These are phyloP conservation scores for Ricinus communis DNA, from an alignment of 345 rosid genomes.

Conservation along the genomic window DNA sequence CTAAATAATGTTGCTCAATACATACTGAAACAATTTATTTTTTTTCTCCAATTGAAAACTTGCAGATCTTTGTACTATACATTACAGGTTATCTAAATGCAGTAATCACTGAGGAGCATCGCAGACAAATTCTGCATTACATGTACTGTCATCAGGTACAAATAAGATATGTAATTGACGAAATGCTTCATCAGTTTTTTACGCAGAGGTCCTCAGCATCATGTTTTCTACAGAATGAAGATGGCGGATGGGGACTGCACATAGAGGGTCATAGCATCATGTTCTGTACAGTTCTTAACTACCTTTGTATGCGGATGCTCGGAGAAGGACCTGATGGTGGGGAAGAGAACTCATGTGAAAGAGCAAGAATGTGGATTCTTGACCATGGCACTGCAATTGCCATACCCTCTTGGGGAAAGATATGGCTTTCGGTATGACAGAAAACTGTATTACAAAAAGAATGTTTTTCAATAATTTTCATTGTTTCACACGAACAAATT, in stretches of 20 bases:
- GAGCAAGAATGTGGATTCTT: conserved; percentile 22
- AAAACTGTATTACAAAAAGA: too few species aligned
- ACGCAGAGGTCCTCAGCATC: too few species aligned
- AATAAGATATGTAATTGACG: too few species aligned
- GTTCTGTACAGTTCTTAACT: conserved; percentile 15
- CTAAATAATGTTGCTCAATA: too few species aligned
- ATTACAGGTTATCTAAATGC: conserved; percentile 5
- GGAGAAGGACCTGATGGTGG: conserved; percentile 10
- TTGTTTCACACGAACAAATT: too few species aligned
- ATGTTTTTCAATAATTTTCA: too few species aligned
- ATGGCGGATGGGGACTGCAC: conserved; percentile 25
- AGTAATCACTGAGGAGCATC: background rate
- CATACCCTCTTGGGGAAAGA: conserved; percentile 19
- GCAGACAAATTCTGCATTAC: background rate
- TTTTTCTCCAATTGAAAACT: background rate
- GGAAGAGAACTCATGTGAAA: conserved; percentile 6
- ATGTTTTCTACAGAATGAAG: too few species aligned
- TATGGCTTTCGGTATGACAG: background rate
- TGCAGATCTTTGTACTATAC: background rate
- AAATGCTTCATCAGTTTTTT: too few species aligned
- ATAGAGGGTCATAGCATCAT: conserved; percentile 22
- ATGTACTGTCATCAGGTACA: conserved; percentile 1
- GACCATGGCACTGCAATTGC: conserved; percentile 10
- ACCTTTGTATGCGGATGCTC: conserved; percentile 16
- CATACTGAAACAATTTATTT: too few species aligned